Evolutionary conservation across 495 filamentous ascomycete genomes (phyloP), one percentile per base, ranked within the genome.

Genomic region (Penicillium ochrochloron): DNA sequence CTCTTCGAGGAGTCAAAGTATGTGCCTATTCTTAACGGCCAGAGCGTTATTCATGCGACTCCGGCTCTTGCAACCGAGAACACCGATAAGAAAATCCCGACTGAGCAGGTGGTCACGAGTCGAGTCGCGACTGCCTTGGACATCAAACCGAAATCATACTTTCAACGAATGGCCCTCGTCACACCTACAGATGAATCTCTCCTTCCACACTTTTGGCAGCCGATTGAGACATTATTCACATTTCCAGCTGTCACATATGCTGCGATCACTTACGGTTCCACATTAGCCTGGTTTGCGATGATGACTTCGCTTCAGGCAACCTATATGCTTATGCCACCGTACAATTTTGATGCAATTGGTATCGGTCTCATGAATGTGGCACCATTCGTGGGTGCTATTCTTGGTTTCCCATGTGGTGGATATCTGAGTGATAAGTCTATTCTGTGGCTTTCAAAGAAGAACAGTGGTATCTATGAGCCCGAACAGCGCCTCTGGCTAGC

Each of bases 1-100:
- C 63, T 72, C 12, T 80, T 76, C 29, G 79, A 83, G 61, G 82
- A 85, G 57, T 77, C 73, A 3, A 81, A 79, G 41, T 83, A 67
- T 3, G 48, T 70, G 10, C 65, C 66, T 7, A 15, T 68, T 19
- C 14, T 70, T 6, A 17, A 63, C 5, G 65, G 70, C 2, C 62
- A 65, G 14, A 29, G 51, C 12, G 29, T 60, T 10, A 9, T 17
- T 2, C 25, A 25, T n/a, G 2, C n/a, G 21, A 23, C 2, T 14
- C 10, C 39, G 21, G 57, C 10, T 7, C 29, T 7, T 21, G 57
- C 11, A 14, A 19, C 15, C n/a, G 57, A 31, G 57, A 50, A 1
- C 14, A 42, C 19, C 11, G 51, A 60, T 19, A 42, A 41, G 4
- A 52, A 42, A 19, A 41, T 2, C 2, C 19, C 42, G 10, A 27